These are phyloP conservation scores for Diaporthe helianthi DNA, from an alignment of 2,329 filamentous ascomycete species.

Conservation along the genomic window DNA sequence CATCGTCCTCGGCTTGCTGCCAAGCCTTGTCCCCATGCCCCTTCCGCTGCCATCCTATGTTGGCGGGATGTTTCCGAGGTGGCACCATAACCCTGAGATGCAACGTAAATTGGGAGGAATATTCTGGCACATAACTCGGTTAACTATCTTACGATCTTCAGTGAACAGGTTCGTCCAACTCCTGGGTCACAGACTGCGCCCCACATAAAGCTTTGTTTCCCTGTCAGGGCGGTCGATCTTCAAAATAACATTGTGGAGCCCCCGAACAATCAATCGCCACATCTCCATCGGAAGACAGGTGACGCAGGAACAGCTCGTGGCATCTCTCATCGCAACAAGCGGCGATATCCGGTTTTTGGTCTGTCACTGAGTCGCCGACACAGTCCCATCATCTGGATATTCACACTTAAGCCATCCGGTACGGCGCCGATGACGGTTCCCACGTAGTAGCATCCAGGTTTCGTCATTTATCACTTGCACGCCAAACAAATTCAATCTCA, in stretches of 20 bases:
- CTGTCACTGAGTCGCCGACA: neutral
- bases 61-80: slow-evolving; percentile 15
- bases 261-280: slow-evolving; percentile 5
- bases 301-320: slow-evolving; percentile 5
- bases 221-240: neutral
- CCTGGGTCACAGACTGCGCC: too few relatives aligned
- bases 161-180: neutral
- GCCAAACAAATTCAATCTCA: neutral
- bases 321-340: neutral
- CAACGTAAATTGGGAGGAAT: neutral
- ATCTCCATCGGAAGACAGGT: neutral
- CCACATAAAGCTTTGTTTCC: slow-evolving; percentile 4
- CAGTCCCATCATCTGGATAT: neutral
- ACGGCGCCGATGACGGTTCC: neutral
- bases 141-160: slow-evolving; percentile 10
- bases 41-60: neutral
- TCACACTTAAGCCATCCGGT: slow-evolving; percentile 1
- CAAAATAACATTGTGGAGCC: slow-evolving; percentile 8
- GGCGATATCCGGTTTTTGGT: slow-evolving; percentile 3
- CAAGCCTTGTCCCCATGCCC: neutral
- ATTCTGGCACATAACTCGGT: neutral
- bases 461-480: neutral
- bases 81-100: neutral
- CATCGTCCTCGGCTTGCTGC: neutral
- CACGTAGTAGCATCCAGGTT: neutral